These are phyloP conservation scores for Trichoderma atroviride DNA, from an alignment of 2,329 filamentous ascomycete species.

Conservation along the genomic window DNA sequence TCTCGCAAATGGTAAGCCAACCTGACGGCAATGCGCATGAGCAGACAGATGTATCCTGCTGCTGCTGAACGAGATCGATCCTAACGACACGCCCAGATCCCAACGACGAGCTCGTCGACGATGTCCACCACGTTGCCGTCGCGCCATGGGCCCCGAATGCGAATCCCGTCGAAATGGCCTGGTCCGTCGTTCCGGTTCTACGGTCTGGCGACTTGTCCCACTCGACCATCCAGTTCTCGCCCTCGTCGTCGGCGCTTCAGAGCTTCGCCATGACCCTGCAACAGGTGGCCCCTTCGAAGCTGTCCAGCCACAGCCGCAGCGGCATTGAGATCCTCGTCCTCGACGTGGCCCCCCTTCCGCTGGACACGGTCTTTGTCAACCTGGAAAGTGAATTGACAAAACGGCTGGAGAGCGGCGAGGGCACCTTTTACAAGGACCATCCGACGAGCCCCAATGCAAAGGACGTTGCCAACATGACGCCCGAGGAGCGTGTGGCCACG, in stretches of 20 bases:
- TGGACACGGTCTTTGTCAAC: constrained; percentile 86
- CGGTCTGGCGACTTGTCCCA: constrained; percentile 67
- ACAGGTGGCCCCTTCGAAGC: constrained; percentile 73
- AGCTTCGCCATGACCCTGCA: constrained; percentile 75
- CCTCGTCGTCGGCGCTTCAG: constrained; percentile 72
- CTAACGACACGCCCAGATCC: constrained; percentile 31
- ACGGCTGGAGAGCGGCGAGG: constrained; percentile 80
- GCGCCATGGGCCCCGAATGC: constrained; percentile 70
- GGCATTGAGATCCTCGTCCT: constrained; percentile 83
- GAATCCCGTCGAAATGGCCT: constrained; percentile 64
- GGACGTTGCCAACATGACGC: constrained; percentile 40
- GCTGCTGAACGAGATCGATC: neutral
- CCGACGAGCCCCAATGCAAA: constrained; percentile 45
- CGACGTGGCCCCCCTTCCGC: constrained; percentile 75
- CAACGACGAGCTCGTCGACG: constrained; percentile 43
- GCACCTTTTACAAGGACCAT: constrained; percentile 73
- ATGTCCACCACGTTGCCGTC: constrained; percentile 68
- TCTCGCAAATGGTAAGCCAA: constrained; percentile 53
- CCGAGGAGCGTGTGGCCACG: constrained; percentile 62
- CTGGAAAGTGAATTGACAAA: constrained; percentile 80
- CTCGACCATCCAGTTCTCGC: constrained; percentile 78
- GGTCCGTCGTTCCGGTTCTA: constrained; percentile 82
- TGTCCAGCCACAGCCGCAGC: constrained; percentile 71
- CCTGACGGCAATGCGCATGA: neutral
- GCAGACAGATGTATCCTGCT: too few species aligned